Evolutionary conservation across 2,329 filamentous ascomycete species (phyloP), one percentile per base, ranked within the genome.

Genomic region (Ophiostoma sp.): DNA sequence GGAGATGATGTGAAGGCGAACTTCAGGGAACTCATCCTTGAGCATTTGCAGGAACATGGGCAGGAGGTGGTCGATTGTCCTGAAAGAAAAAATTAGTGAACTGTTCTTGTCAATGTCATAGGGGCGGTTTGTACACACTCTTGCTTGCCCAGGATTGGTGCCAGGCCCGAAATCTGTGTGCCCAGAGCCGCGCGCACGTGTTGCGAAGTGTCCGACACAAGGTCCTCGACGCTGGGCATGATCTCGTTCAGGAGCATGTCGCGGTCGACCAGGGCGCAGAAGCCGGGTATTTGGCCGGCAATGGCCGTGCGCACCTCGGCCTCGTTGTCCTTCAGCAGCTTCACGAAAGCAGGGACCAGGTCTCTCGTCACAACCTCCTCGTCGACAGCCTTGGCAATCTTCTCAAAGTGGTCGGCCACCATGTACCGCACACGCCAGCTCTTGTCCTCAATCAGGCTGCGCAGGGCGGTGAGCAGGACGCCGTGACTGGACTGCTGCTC

Each of bases 41-140:
- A 99, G 91, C 96, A 99, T 99, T 82, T 97, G 93, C 71, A 99
- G 88, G 84, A 99, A 98, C 95, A 99, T 99, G 71, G 96, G 96
- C 61, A 99, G 89, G 61, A 99, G 90, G 82, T 99, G 96, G 78
- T 96, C 92, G 77, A 97, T 98, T 39, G 96, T 99, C 83, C 93
- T 96, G 77, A 0, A n/a, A 2, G 72, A 74, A 74, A 17, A 17
- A 5, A 19, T 28, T 19, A 68, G 22, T 15, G 4, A 19, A 42
- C 36, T 2, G 17, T 19, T 39, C 15, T 55, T 17, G 33, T 6
- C 8, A 3, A 5, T 28, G 22, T 17, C 6, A 1, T 17, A 55
- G 28, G 31, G 63, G 36, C 1, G 36, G 15, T 36, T 31, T 7
- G 19, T 31, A 63, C 92, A 79, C 87, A 97, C 93, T 98, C 95